Evolutionary conservation across 2,329 filamentous ascomycete species (phyloP).

Genomic region (Seiridium cupressi): DNA sequence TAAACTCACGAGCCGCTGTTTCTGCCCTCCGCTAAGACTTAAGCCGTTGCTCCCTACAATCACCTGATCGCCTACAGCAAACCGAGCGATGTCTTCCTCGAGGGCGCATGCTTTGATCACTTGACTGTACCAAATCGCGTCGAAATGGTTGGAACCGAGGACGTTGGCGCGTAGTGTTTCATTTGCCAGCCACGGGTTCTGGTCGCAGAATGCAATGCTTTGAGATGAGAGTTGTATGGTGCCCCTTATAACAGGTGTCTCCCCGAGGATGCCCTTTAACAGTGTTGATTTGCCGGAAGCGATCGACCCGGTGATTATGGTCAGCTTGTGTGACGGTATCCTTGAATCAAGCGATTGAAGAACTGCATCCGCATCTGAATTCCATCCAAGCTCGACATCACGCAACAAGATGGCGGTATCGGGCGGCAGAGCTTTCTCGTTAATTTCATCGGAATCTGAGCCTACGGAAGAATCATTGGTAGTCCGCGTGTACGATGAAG

Average conservation of each 20-base stretch:
- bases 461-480: not conserved
- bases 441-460: not conserved
- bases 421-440: not conserved
- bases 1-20: conserved; percentile 15
- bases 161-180: conserved; percentile 22
- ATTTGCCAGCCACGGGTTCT: conserved; percentile 16
- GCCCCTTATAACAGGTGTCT: conserved; percentile 2
- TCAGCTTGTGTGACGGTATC: conserved; percentile 24
- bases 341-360: conserved; percentile 27
- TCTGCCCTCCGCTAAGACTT: conserved; percentile 8
- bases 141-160: conserved; percentile 15
- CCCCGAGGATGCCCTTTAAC: conserved; percentile 7
- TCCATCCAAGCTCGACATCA: not conserved
- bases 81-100: not conserved
- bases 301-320: conserved; percentile 25
- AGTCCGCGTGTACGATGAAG: not conserved
- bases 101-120: conserved; percentile 15
- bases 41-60: conserved; percentile 7
- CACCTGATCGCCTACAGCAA: not conserved
- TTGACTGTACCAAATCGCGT: conserved; percentile 15
- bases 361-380: conserved; percentile 8
- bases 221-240: not conserved
- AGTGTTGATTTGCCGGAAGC: conserved; percentile 9
- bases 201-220: conserved; percentile 8
- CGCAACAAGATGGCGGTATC: not conserved